phyloP scores from a whole-genome alignment of 305 asterid genomes.

The Fraxinus velutina region DNA sequence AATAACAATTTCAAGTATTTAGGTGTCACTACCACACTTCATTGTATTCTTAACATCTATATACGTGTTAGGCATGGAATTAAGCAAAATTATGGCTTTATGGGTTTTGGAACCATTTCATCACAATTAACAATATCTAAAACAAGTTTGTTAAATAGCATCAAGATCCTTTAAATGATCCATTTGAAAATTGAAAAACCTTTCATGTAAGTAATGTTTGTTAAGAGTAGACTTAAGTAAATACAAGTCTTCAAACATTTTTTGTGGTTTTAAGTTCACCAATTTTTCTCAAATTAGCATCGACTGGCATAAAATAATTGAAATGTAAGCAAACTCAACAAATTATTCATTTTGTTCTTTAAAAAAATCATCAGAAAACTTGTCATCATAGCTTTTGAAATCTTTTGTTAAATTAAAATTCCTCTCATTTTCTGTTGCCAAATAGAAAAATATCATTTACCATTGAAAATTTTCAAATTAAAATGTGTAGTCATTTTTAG shows the following conservation, averaged over 20 bases:
- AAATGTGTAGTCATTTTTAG: background rate
- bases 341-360: background rate
- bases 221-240: background rate
- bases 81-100: background rate
- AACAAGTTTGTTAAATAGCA: background rate
- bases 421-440: background rate
- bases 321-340: too few relatives aligned
- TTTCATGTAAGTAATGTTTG: background rate
- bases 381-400: background rate
- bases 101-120: background rate
- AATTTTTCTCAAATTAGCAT: background rate
- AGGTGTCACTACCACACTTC: background rate
- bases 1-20: too few relatives aligned
- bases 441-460: background rate
- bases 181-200: too few relatives aligned
- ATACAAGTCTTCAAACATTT: background rate
- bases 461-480: background rate
- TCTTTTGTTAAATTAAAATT: background rate
- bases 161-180: background rate
- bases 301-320: background rate
- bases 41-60: background rate
- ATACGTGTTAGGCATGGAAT: background rate
- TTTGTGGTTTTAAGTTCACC: background rate
- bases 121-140: background rate
- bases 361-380: background rate